Percentiles rank a stretch among this genome's conserved stretches.
These are phyloP conservation scores for Hemileia vastatrix DNA, from an alignment of 1,284 basidiomycete genomes.

Conservation along the genomic window DNA sequence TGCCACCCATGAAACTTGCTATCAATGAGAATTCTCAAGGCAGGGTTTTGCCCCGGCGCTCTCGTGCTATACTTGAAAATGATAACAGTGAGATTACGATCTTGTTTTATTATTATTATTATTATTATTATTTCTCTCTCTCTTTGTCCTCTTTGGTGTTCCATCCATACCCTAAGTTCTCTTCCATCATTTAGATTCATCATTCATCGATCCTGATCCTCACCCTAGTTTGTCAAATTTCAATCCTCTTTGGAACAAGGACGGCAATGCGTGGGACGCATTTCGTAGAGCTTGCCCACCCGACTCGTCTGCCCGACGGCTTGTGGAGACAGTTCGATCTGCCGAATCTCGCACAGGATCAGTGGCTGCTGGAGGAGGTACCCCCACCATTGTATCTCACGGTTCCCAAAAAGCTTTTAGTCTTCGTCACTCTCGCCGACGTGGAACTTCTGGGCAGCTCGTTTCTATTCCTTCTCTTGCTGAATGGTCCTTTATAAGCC, in stretches of 20 bases:
- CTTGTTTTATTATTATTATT: constrained; percentile 41
- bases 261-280: constrained; percentile 80
- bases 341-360: constrained; percentile 27
- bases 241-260: constrained; percentile 67
- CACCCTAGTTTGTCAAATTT: constrained; percentile 51
- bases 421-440: constrained; percentile 43
- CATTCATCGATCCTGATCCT: constrained; percentile 25
- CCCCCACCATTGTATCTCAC: constrained; percentile 48
- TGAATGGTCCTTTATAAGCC: constrained; percentile 39
- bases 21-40: constrained; percentile 86
- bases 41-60: constrained; percentile 56
- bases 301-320: constrained; percentile 62
- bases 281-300: constrained; percentile 83
- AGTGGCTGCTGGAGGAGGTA: constrained; percentile 20
- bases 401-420: constrained; percentile 45
- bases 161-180: constrained; percentile 36
- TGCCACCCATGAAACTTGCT: constrained; percentile 62
- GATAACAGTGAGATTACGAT: constrained; percentile 59
- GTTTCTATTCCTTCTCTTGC: constrained; percentile 52
- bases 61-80: constrained; percentile 55
- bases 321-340: constrained; percentile 60
- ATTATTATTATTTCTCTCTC: background rate
- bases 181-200: constrained; percentile 48
- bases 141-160: background rate
- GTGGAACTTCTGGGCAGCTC: constrained; percentile 27